Percentiles rank a stretch among this genome's conserved stretches.
Evolutionary conservation across 257 asterid genomes (phyloP).

Genomic region (Knoxia roxburghii): DNA sequence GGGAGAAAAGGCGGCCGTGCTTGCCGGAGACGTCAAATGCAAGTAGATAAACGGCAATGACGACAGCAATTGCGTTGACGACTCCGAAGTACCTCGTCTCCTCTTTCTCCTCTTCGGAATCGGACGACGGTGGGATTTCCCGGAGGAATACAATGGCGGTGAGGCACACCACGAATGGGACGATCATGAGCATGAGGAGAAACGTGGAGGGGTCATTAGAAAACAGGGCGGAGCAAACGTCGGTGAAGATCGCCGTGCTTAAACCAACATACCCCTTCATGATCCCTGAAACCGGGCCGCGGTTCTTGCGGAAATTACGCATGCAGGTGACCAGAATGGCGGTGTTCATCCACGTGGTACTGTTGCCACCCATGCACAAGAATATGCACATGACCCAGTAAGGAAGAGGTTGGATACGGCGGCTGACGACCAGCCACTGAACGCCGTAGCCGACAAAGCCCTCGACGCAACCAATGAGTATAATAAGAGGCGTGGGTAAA

Average conservation of each 20-base stretch:
- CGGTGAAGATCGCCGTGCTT: slow-evolving; percentile 97
- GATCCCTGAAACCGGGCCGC: slow-evolving; percentile 93
- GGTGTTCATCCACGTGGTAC: slow-evolving; percentile 99
- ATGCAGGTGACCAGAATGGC: slow-evolving; percentile 85
- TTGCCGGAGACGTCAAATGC: slow-evolving; percentile 60
- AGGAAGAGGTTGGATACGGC: slow-evolving; percentile 80
- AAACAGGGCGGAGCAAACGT: slow-evolving; percentile 80
- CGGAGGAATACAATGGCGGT: slow-evolving; percentile 75
- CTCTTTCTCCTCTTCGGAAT: slow-evolving; percentile 49
- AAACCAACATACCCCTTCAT: slow-evolving; percentile 87
- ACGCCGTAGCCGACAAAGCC: slow-evolving; percentile 91
- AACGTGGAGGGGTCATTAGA: slow-evolving; percentile 74
- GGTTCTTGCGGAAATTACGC: slow-evolving; percentile 71
- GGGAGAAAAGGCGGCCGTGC: slow-evolving; percentile 51
- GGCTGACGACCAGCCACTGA: slow-evolving; percentile 95
- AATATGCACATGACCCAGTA: slow-evolving; percentile 91
- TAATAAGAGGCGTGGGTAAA: slow-evolving; percentile 56
- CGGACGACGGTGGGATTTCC: slow-evolving; percentile 78
- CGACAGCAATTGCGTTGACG: slow-evolving; percentile 61
- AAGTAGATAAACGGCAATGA: slow-evolving; percentile 64
- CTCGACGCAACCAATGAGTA: slow-evolving; percentile 76
- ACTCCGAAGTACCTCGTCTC: slow-evolving; percentile 66
- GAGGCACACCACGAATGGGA: slow-evolving; percentile 72
- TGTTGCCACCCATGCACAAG: slow-evolving; percentile 96
- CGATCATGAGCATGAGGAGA: slow-evolving; percentile 59